A percentile compares a stretch with the other conserved stretches of the same genome.
Conservation (phyloP, 2,329 filamentous ascomycete genomes). For the Clarireedia hainanense region DNA sequence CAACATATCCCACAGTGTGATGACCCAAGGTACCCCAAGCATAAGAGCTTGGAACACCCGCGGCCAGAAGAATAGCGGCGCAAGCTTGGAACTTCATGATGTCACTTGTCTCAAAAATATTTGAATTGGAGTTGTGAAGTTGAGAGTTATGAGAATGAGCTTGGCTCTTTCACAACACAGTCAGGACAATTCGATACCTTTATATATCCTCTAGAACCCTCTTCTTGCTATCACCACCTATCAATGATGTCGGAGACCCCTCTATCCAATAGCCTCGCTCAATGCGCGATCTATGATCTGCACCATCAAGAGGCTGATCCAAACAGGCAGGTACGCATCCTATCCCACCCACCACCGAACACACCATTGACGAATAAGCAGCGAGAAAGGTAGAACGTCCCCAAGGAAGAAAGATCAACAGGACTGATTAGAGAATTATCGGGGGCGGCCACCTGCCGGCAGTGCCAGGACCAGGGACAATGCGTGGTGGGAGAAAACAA, state of each 20-base stretch:
- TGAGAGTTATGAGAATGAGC: not conserved
- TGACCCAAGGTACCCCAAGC: constrained; percentile 46
- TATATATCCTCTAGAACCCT: not conserved
- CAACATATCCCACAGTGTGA: constrained; percentile 56
- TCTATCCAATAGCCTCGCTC: not conserved
- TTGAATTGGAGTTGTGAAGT: not conserved
- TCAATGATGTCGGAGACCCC: too few relatives aligned
- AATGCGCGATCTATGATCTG: not conserved
- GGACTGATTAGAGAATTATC: not conserved
- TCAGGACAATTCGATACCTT: not conserved
- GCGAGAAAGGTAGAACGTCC: not conserved
- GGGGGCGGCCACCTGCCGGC: constrained; percentile 1
- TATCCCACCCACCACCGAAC: not conserved
- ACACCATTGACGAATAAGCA: not conserved
- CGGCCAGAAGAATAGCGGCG: constrained; percentile 12
- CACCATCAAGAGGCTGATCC: not conserved
- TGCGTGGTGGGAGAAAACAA: not conserved
- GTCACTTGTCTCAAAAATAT: not conserved
- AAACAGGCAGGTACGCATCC: constrained; percentile 7
- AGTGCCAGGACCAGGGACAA: not conserved
- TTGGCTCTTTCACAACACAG: not conserved
- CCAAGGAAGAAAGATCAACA: not conserved
- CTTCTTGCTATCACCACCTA: too few relatives aligned
- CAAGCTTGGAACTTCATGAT: constrained; percentile 8
- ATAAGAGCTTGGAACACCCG: constrained; percentile 12